Evolutionary conservation across 2,329 filamentous ascomycete species (phyloP), one percentile per base, ranked within the genome.

Genomic region (Aspergillus transmontanensis): DNA sequence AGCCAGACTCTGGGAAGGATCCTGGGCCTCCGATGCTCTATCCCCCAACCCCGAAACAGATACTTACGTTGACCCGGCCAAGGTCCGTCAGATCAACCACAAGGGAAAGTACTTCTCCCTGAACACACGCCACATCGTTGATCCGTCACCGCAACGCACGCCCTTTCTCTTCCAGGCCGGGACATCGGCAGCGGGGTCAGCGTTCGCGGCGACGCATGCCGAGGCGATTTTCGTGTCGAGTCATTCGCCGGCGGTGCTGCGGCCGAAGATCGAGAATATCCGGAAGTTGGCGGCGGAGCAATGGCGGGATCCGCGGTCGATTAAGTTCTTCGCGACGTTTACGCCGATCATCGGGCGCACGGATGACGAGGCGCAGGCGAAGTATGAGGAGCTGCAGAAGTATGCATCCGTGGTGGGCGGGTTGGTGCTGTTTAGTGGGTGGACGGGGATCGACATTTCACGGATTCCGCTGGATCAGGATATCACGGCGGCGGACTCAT

Each of bases 61-160:
- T 66, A 81, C 80, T 39, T 89, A 88, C 69, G 81, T 85, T 6
- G 82, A 88, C 64, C 87, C 88, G 0, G 80, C 83, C 50, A 84
- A 85, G 68, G 84, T 90, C 61, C 81, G 86, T 26, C 82, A 82
- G 11, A 89, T 90, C 67, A 83, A 87, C 60, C 87, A 90, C 69
- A 72, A 83, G 10, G 87, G 87, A 1, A 85, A 86, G 58, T 88
- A 84, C 72, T 82, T 79, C 70, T 75, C 78, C 12, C 73, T 85
- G 0, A 78, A 79, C 59, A 79, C 77, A 2, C 73, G 78, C 2
- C 82, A 84, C 64, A 83, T 84, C 32, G 81, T 85, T 39, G 82
- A 86, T 56, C 85, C 85, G 0, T 86, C 85, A 0, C 84, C 84
- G 4, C 85, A 87, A 66, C 75, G 85, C 1, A 87, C 85, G 10